Evolutionary conservation across 441 rosid genomes (phyloP).

Genomic region (Aleurites moluccanus): DNA sequence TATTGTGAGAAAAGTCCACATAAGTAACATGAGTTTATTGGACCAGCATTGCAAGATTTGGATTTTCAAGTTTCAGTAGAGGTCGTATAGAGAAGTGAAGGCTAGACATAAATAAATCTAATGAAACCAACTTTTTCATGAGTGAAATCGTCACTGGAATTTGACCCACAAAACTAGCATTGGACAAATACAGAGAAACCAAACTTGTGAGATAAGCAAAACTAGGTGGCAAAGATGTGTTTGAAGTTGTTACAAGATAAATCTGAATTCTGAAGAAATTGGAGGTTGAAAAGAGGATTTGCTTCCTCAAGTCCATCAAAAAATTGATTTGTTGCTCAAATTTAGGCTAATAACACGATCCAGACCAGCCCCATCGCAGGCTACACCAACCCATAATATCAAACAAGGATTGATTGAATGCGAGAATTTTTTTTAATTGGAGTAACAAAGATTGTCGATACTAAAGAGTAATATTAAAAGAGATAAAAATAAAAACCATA

Average conservation of each 20-base stretch:
- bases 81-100: too few species aligned
- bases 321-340: slow-evolving; percentile 37
- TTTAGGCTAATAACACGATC: slow-evolving; percentile 38
- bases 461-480: slow-evolving; percentile 7
- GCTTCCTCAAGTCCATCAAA: slow-evolving; percentile 24
- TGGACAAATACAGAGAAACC: slow-evolving; percentile 26
- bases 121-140: slow-evolving; percentile 27
- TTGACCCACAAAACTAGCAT: slow-evolving; percentile 29
- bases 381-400: slow-evolving; percentile 43
- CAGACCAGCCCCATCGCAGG: slow-evolving; percentile 29
- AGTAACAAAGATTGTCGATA: slow-evolving; percentile 26
- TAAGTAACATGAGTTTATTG: slow-evolving; percentile 15
- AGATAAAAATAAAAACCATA: slow-evolving; percentile 26
- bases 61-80: too few species aligned
- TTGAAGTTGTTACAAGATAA: slow-evolving; percentile 40
- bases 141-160: slow-evolving; percentile 24
- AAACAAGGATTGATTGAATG: slow-evolving; percentile 24
- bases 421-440: slow-evolving; percentile 28
- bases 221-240: slow-evolving; percentile 10
- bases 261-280: slow-evolving; percentile 34
- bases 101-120: slow-evolving; percentile 33
- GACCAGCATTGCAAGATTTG: too few species aligned
- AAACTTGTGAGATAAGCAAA: slow-evolving; percentile 20
- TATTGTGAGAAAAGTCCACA: slow-evolving; percentile 25
- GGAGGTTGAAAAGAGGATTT: slow-evolving; percentile 32